Base-by-base conservation (phyloP, 768 basidiomycete species). In the Lactarius hatsudake region DNA sequence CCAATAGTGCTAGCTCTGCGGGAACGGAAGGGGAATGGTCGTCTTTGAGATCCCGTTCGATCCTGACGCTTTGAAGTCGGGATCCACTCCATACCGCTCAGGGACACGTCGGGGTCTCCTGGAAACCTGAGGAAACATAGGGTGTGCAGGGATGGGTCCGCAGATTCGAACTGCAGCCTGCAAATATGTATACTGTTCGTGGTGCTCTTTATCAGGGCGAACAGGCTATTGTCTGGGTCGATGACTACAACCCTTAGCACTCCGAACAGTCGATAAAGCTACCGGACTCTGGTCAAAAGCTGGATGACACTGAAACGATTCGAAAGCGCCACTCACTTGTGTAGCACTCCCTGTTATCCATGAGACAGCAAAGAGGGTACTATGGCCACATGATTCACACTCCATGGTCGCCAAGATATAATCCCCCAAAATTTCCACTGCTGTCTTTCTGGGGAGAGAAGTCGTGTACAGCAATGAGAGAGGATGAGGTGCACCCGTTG, bases 21-120 rank as follows among this genome's bases (percentile, higher is more conserved):
- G 45, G 65, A 58, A n/a, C 56, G 61, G 61, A 66, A 66, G n/a
- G 65, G 65, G 15, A 56, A 55, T 10, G 23, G n/a, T 17, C 61
- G 65, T 58, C 51, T 26, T 3, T 61, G 53, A 34, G 34, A 40
- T 9, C 7, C 61, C 12, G 45, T 17, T n/a, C 32, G 23, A 8
- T 53, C 26, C 26, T 53, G 17, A 8, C 17, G 56, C 30, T 15
- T 23, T 4, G 18, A 30, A 8, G 65, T 66, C 45, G 61, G 48
- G 17, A 63, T 53, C 62, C 66, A 67, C 23, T 67, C 62, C 26
- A 26, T 54, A 23, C 42, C 18, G 48, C 32, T 56, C 5, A 20
- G n/a, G 32, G 38, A 53, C 38, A 59, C 40, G 48, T 5, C 28
- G 3, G 43, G 30, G 9, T 45, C 36, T 20, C 38, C 38, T 12